Evolutionary conservation across 2,329 filamentous ascomycete species (phyloP).

Genomic region (Alternaria sp.): DNA sequence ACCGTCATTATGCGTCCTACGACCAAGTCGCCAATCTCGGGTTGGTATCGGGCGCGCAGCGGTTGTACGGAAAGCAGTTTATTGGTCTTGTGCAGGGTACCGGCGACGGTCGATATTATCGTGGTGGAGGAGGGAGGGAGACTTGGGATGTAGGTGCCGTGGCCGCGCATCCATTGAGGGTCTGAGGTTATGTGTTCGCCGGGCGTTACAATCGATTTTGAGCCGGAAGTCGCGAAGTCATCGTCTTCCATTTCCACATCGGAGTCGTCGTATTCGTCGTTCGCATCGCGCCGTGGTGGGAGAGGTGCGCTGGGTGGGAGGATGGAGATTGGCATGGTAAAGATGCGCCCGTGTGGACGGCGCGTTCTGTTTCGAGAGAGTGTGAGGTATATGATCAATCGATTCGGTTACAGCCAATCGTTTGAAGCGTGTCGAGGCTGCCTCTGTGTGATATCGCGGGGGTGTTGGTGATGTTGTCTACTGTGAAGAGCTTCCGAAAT

Average conservation of each 20-base stretch:
- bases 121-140: constrained; percentile 56
- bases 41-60: constrained; percentile 88
- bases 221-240: constrained; percentile 30
- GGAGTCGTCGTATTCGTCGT: constrained; percentile 55
- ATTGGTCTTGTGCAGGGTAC: constrained; percentile 91
- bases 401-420: not conserved
- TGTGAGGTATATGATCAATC: not conserved
- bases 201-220: constrained; percentile 75
- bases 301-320: constrained; percentile 56
- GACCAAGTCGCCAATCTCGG: constrained; percentile 94
- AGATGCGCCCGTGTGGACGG: not conserved
- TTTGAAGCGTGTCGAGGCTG: not conserved
- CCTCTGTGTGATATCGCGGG: not conserved
- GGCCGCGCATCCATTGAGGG: constrained; percentile 97
- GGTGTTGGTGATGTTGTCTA: not conserved
- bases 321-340: constrained; percentile 65
- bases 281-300: constrained; percentile 37
- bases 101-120: constrained; percentile 89
- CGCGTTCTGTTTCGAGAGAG: not conserved
- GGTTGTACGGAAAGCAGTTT: constrained; percentile 93
- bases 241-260: constrained; percentile 59
- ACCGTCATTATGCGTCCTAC: constrained; percentile 94
- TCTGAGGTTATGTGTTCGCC: constrained; percentile 88
- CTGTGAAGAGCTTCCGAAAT: constrained; percentile 30
- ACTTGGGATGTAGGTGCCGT: constrained; percentile 81